phyloP scores from a whole-genome alignment of 1,139 yeast genomes.

The Sugiyamaella sp. region DNA sequence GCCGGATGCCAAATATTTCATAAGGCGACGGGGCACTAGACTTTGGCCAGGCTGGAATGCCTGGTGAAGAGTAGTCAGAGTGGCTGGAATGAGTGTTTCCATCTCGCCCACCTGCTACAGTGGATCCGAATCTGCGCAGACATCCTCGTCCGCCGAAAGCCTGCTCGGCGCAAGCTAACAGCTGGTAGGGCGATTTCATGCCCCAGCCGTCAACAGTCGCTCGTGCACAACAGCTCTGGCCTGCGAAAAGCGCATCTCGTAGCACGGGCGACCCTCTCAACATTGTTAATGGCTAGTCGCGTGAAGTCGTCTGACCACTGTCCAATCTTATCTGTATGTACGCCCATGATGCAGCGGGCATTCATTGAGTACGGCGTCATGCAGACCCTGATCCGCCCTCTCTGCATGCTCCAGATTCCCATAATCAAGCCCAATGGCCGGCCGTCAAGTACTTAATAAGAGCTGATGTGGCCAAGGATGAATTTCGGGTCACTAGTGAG shows the following conservation, averaged over 20 bases:
- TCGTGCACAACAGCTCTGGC: not conserved
- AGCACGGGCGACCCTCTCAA: not conserved
- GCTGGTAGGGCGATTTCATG: not conserved
- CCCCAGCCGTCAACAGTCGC: no score
- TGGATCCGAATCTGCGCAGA: slow-evolving; percentile 1
- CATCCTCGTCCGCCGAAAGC: not conserved
- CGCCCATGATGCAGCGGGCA: not conserved
- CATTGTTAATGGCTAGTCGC: not conserved
- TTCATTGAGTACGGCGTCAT: not conserved
- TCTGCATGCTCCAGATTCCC: not conserved
- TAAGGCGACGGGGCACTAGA: slow-evolving; percentile 68
- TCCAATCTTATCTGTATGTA: slow-evolving; percentile 7
- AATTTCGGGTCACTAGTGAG: no score
- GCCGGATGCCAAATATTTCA: slow-evolving; percentile 60
- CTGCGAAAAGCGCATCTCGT: not conserved
- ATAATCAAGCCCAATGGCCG: no score
- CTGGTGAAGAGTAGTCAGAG: not conserved
- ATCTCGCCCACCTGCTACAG: slow-evolving; percentile 3
- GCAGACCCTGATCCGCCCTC: not conserved
- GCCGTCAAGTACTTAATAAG: no score
- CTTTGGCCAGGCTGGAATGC: slow-evolving; percentile 57
- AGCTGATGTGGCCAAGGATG: no score
- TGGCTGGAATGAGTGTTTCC: not conserved
- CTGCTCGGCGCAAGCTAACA: not conserved
- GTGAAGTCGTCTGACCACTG: slow-evolving; percentile 5